Evolutionary conservation across 768 basidiomycete genomes (phyloP).

Genomic region (Lactarius deliciosus): DNA sequence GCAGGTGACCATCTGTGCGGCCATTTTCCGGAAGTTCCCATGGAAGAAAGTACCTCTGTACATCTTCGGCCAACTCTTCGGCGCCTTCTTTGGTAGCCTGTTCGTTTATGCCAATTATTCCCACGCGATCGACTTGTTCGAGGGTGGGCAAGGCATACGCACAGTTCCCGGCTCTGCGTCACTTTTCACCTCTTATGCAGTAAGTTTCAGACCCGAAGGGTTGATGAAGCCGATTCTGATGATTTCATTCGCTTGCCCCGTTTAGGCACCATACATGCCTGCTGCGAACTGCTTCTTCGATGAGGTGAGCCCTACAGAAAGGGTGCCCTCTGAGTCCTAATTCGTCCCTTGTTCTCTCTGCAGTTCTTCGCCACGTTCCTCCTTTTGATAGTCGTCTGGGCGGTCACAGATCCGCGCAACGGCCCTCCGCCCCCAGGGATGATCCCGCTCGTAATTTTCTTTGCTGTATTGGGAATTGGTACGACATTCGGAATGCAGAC

Average conservation of each 20-base stretch:
- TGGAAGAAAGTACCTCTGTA: slow-evolving; percentile 77
- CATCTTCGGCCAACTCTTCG: slow-evolving; percentile 60
- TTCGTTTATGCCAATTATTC: slow-evolving; percentile 62
- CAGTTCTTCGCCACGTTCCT: slow-evolving; percentile 57
- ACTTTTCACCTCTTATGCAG: slow-evolving; percentile 62
- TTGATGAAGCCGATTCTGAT: background rate
- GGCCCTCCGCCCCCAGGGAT: slow-evolving; percentile 49
- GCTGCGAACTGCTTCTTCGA: slow-evolving; percentile 45
- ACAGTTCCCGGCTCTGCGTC: slow-evolving; percentile 55
- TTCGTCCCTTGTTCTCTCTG: background rate
- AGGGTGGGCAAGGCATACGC: slow-evolving; percentile 54
- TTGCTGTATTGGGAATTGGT: slow-evolving; percentile 57
- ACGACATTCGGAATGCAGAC: slow-evolving; percentile 61
- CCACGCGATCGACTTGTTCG: slow-evolving; percentile 62
- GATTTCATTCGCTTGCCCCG: background rate
- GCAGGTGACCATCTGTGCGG: slow-evolving; percentile 67
- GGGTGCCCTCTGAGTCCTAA: background rate
- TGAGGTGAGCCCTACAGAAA: slow-evolving; percentile 35
- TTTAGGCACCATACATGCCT: slow-evolving; percentile 44
- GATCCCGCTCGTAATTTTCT: slow-evolving; percentile 53
- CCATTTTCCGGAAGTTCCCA: slow-evolving; percentile 69
- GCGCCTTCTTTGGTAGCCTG: slow-evolving; percentile 56
- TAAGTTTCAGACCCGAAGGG: slow-evolving; percentile 34
- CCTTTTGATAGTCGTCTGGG: slow-evolving; percentile 54
- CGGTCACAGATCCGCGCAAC: slow-evolving; percentile 53